These are phyloP conservation scores for Tuber microsphaerosporum DNA, from an alignment of 495 filamentous ascomycete genomes.

Conservation along the genomic window DNA sequence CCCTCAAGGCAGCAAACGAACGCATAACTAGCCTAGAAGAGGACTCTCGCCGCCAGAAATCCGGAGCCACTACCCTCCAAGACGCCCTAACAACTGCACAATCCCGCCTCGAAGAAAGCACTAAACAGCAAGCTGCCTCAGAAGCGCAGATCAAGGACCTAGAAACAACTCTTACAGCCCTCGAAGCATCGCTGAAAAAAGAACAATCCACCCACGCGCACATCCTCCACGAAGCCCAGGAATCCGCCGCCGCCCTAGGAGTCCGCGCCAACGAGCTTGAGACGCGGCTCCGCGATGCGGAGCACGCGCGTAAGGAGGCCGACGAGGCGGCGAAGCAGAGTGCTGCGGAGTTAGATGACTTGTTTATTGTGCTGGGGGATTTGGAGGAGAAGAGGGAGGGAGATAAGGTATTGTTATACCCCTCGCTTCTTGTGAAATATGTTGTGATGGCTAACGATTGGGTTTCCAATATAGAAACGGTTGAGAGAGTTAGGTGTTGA, in stretches of 20 bases:
- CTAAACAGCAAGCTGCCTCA: constrained; percentile 6
- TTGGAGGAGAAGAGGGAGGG: constrained; percentile 73
- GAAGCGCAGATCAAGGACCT: not conserved
- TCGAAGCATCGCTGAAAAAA: constrained; percentile 12
- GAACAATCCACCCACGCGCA: constrained; percentile 21
- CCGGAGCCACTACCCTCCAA: not conserved
- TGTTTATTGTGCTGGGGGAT: constrained; percentile 81
- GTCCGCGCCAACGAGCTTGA: constrained; percentile 15
- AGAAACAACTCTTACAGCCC: constrained; percentile 13
- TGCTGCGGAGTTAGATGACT: constrained; percentile 74
- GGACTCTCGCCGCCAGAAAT: constrained; percentile 13
- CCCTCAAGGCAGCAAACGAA: constrained; percentile 44
- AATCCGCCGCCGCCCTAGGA: constrained; percentile 33
- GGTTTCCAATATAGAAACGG: constrained; percentile 51
- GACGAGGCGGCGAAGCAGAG: constrained; percentile 60
- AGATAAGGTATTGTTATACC: constrained; percentile 60
- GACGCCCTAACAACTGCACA: constrained; percentile 22
- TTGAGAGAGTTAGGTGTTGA: constrained; percentile 64
- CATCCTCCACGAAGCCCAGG: constrained; percentile 28
- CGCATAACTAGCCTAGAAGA: constrained; percentile 44
- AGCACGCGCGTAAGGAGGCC: constrained; percentile 54
- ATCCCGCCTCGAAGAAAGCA: constrained; percentile 11
- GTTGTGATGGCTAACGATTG: constrained; percentile 38
- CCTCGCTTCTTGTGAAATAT: not conserved
- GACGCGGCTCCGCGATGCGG: constrained; percentile 5